Evolutionary conservation across 352 stramenopile genomes (phyloP).

Genomic region (Lagenidium sp.): DNA sequence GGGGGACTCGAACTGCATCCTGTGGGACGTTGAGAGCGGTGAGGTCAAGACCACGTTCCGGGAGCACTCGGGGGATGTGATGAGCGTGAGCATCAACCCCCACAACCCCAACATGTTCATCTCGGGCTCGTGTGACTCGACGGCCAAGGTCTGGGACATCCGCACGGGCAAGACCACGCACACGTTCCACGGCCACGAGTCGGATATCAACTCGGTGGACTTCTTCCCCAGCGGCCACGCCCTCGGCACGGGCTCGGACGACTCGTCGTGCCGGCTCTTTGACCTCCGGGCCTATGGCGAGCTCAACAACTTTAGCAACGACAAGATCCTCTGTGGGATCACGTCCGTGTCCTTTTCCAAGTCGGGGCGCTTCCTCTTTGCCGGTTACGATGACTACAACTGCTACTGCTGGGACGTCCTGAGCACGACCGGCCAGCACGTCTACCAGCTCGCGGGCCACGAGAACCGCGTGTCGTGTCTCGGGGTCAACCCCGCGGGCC

Average conservation of each 20-base stretch:
- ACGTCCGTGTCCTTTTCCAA: slow-evolving; percentile 95
- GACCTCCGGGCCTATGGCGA: slow-evolving; percentile 95
- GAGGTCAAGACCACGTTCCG: slow-evolving; percentile 94
- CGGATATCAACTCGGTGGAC: slow-evolving; percentile 98
- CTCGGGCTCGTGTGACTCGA: slow-evolving; percentile 95
- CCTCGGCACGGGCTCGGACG: slow-evolving; percentile 94
- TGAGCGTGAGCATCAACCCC: slow-evolving; percentile 94
- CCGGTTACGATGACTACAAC: slow-evolving; percentile 97
- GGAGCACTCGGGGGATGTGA: slow-evolving; percentile 97
- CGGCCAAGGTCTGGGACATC: slow-evolving; percentile 98
- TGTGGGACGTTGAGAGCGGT: slow-evolving; percentile 96
- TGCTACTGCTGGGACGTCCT: slow-evolving; percentile 97
- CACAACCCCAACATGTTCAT: slow-evolving; percentile 97
- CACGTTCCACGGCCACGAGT: slow-evolving; percentile 97
- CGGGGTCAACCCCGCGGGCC: slow-evolving; percentile 91
- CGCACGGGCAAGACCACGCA: slow-evolving; percentile 92
- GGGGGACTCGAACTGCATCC: slow-evolving; percentile 97
- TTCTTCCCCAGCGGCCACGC: slow-evolving; percentile 96
- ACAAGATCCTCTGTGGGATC: slow-evolving; percentile 96
- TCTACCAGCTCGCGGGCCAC: slow-evolving; percentile 91
- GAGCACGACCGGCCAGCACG: slow-evolving; percentile 77
- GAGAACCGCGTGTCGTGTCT: slow-evolving; percentile 97
- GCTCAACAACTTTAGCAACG: slow-evolving; percentile 96
- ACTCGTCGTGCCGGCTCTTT: slow-evolving; percentile 96
- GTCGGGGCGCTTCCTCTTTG: slow-evolving; percentile 95